These are phyloP conservation scores for Ananas comosus DNA, from an alignment of 176 grass and related monocot genomes.

Conservation along the genomic window DNA sequence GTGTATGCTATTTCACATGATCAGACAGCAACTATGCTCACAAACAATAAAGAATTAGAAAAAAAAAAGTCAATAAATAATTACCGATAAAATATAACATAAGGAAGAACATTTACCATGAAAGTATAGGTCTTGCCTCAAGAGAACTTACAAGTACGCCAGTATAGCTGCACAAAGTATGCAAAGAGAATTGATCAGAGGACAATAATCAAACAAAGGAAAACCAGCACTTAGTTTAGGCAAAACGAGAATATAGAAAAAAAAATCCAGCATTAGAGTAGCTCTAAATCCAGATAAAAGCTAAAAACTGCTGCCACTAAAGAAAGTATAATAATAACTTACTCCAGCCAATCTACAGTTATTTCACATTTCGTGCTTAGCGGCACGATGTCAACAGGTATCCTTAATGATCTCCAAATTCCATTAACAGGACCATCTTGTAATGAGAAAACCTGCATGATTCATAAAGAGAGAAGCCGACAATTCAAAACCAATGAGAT, in stretches of 20 bases:
- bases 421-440: constrained; percentile 51
- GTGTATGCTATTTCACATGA: background rate
- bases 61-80: constrained; percentile 7
- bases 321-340: constrained; percentile 41
- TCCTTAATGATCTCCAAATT: constrained; percentile 54
- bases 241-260: constrained; percentile 13
- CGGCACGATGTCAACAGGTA: constrained; percentile 47
- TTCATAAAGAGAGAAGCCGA: constrained; percentile 17
- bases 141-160: constrained; percentile 88
- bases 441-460: constrained; percentile 77
- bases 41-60: constrained; percentile 4
- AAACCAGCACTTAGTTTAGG: constrained; percentile 20
- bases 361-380: constrained; percentile 15
- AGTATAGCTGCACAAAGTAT: constrained; percentile 89
- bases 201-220: constrained; percentile 41
- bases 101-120: constrained; percentile 41
- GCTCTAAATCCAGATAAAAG: constrained; percentile 6
- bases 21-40: background rate
- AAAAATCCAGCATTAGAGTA: background rate
- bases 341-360: constrained; percentile 85
- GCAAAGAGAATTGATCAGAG: constrained; percentile 62
- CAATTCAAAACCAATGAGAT: background rate
- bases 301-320: constrained; percentile 13
- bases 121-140: constrained; percentile 68
- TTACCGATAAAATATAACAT: constrained; percentile 3